These are phyloP conservation scores for Striga asiatica DNA, from an alignment of 257 asterid species.

Conservation along the genomic window DNA sequence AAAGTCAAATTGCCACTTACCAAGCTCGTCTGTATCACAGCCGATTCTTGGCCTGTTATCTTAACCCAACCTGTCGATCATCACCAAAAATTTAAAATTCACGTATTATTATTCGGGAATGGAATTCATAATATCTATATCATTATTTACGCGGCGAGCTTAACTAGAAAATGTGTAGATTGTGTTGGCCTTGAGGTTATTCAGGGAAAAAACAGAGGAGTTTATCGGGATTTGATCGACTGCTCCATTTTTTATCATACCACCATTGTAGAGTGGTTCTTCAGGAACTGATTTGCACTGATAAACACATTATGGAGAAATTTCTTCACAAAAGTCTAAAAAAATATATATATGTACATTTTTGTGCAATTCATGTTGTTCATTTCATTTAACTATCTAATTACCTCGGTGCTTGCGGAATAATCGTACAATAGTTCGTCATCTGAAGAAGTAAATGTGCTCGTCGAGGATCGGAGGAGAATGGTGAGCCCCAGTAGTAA, in stretches of 20 bases:
- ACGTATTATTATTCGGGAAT: background rate
- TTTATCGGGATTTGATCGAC: background rate
- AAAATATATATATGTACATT: background rate
- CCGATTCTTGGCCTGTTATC: slow-evolving; percentile 30
- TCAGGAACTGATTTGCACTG: slow-evolving; percentile 48
- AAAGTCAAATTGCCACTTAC: slow-evolving; percentile 22
- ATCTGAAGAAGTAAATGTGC: background rate
- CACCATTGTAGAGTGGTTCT: slow-evolving; percentile 49
- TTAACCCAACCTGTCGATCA: slow-evolving; percentile 39
- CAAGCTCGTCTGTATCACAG: slow-evolving; percentile 24
- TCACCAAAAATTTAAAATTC: background rate
- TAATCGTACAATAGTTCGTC: background rate
- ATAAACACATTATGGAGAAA: too few species aligned
- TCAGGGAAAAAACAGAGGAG: slow-evolving; percentile 21
- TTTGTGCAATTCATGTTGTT: background rate
- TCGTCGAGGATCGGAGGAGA: background rate
- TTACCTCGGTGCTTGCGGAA: background rate
- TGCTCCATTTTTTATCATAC: slow-evolving; percentile 24
- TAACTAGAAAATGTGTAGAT: slow-evolving; percentile 53
- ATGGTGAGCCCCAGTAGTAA: background rate
- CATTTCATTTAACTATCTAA: too few species aligned
- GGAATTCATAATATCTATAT: too few species aligned
- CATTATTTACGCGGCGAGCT: slow-evolving; percentile 6
- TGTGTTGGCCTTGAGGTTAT: slow-evolving; percentile 35
- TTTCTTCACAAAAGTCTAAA: background rate